Base-by-base conservation (phyloP, 2,329 filamentous ascomycete species). In the Metarhizium robertsii region DNA sequence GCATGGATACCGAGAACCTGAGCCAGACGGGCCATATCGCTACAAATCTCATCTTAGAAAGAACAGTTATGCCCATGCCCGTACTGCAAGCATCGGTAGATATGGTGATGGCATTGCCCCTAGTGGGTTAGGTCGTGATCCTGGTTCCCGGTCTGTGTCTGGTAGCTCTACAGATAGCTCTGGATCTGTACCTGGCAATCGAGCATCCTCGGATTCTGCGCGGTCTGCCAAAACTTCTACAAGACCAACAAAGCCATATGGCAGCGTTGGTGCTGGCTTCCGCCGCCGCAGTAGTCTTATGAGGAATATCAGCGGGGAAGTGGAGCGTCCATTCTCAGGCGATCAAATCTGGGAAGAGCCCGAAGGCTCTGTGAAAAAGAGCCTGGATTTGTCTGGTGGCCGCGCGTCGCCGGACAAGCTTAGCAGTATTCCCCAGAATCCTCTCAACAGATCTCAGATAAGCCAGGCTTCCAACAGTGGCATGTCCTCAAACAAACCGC, bases 291-390 rank as follows among this genome's bases (percentile, higher is more conserved):
- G 83, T 64, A 86, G 84, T 62, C 76, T 82, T 63, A 85, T 81
- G 69, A 79, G 87, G 58, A 87, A 88, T 61, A 79, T 85, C 64
- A 90, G 86, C 66, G 86, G 85, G 20, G 84, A 87, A 64, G 72
- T 85, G 57, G 75, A 80, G 61, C 81, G 77, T 54, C 80, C 84
- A 2, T 91, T 90, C 66, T 86, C 85, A 2, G 83, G 85, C 38
- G 87, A 91, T 66, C 85, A 89, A 65, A 92, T 96, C 58, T 96
- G 90, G 78, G 92, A 96, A 69, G 92, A 96, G 67, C 88, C 90
- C 1, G 83, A 88, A 64, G 76, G 67, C 16, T 59, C 60, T 14
- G 52, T 58, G 13, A 45, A 55, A 47, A 61, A 38, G 38, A 48
- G 42, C 4, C 46, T 42, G 13, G 47, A 45, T 29, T 38, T 52